A percentile compares a stretch with the other conserved stretches of the same genome.
Evolutionary conservation across 2,329 filamentous ascomycete genomes (phyloP).

Genomic region (Neospermospora avenae): DNA sequence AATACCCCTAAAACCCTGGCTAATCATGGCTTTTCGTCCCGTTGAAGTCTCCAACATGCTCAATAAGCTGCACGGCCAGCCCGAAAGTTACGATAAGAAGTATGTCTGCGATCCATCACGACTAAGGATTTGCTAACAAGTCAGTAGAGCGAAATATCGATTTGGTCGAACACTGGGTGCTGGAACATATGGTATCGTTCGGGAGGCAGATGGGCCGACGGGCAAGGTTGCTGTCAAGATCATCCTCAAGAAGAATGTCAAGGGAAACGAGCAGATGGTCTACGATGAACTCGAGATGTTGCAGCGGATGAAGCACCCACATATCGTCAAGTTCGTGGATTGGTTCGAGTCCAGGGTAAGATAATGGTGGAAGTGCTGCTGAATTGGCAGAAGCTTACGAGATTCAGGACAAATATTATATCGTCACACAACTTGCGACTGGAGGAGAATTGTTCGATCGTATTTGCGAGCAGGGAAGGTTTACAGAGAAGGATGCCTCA

Average conservation of each 20-base stretch:
- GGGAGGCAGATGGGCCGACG: slow-evolving; percentile 81
- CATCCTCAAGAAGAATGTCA: slow-evolving; percentile 98
- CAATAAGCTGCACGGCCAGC: slow-evolving; percentile 93
- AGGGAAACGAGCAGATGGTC: slow-evolving; percentile 97
- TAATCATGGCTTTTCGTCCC: slow-evolving; percentile 12
- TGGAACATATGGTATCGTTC: slow-evolving; percentile 96
- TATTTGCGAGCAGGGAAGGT: slow-evolving; percentile 96
- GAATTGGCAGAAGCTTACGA: slow-evolving; percentile 6
- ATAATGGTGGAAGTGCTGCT: not conserved
- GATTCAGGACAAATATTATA: slow-evolving; percentile 94
- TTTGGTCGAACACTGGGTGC: slow-evolving; percentile 94
- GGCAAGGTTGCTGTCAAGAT: slow-evolving; percentile 97
- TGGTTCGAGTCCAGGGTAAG: slow-evolving; percentile 97
- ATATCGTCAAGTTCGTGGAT: slow-evolving; percentile 96
- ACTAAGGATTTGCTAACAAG: slow-evolving; percentile 20
- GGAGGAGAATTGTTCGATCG: slow-evolving; percentile 97
- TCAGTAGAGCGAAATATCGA: slow-evolving; percentile 71
- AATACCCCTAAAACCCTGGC: slow-evolving; percentile 4
- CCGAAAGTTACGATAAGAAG: slow-evolving; percentile 99
- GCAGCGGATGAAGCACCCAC: slow-evolving; percentile 83
- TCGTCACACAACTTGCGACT: slow-evolving; percentile 92
- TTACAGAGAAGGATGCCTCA: slow-evolving; percentile 91
- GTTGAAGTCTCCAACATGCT: slow-evolving; percentile 78
- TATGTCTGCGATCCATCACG: slow-evolving; percentile 42
- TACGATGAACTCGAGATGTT: slow-evolving; percentile 96